Base-by-base conservation (phyloP, 179 eudicot species). In the Drosera spatulata region DNA sequence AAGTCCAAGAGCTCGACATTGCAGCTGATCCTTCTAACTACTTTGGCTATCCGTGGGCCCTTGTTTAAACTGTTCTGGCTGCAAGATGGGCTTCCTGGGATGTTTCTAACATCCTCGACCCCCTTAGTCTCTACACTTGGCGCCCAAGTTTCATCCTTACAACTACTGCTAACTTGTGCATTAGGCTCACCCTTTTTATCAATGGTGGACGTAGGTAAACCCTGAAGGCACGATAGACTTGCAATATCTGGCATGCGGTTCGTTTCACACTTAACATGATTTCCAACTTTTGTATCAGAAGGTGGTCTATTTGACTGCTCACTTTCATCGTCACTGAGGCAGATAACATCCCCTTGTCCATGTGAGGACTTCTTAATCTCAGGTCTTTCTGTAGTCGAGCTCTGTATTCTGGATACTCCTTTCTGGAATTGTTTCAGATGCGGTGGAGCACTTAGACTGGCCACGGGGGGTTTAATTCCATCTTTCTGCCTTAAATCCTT, bases 21-120 rank as follows among this genome's bases (percentile, higher is more conserved):
- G 79, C 87, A 85, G 70, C 72, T 90, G 68, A 94, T 81, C 73
- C 97, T 82, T 60, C 94, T 73, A 13, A 94, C 86, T 43, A 90
- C 88, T 76, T 86, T 90, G 14, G 99, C 99, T 62, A 90, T 85
- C 41, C 97, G 95, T 61, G 96, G 97, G 50, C 99, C 97, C 77
- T 83, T 90, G 47, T 76, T 94, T 61, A 77, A 59, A 70, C 76
- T 85, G 69, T 80, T 84, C 73, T 80, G 82, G 68, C 75, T 73
- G 66, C 77, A 74, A 70, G 90, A 73, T 51, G 82, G 71, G 65
- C 69, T 79, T 47, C 81, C 82, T 41, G 79, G 71, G 66, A 73
- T 66, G 60, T 61, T 43, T 60, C 67, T 78, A 58, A 62, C 65
- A 58, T 77, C 76, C 44, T 76, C 86, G 39, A 60, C 56, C 58